phyloP scores from a whole-genome alignment of 2,329 filamentous ascomycete species.

The Colletotrichum cuscutae region DNA sequence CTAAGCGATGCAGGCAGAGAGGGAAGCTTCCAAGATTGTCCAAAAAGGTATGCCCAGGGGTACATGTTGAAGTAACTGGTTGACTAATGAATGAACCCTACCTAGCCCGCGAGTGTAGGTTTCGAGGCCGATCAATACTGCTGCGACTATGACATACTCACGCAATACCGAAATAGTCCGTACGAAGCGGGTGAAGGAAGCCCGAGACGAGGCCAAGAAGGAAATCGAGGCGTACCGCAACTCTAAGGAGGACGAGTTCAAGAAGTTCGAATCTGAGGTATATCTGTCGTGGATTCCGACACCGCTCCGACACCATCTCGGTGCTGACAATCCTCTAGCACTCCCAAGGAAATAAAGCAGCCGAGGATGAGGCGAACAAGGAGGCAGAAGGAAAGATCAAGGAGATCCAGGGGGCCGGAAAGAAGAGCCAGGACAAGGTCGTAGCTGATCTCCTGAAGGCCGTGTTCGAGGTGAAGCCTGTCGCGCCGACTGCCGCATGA shows the following conservation, averaged over 20 bases:
- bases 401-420: constrained; percentile 83
- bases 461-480: constrained; percentile 86
- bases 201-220: constrained; percentile 95
- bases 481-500: constrained; percentile 53
- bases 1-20: constrained; percentile 77
- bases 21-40: constrained; percentile 98
- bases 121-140: constrained; percentile 25
- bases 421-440: constrained; percentile 82
- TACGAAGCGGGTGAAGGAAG: constrained; percentile 97
- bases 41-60: constrained; percentile 79
- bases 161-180: constrained; percentile 58
- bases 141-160: constrained; percentile 11
- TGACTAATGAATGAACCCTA: neutral
- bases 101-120: constrained; percentile 87
- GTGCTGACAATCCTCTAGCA: constrained; percentile 70
- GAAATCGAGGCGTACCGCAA: constrained; percentile 94
- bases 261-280: constrained; percentile 86
- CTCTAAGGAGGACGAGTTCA: constrained; percentile 93
- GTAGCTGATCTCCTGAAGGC: constrained; percentile 84
- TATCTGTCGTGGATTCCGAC: constrained; percentile 10
- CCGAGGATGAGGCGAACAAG: constrained; percentile 82
- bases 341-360: constrained; percentile 85
- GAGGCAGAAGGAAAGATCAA: constrained; percentile 82
- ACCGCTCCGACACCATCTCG: no score
- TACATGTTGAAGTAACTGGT: neutral